Conservation (phyloP, 768 basidiomycete genomes). For the Hysterangium stoloniferum region DNA sequence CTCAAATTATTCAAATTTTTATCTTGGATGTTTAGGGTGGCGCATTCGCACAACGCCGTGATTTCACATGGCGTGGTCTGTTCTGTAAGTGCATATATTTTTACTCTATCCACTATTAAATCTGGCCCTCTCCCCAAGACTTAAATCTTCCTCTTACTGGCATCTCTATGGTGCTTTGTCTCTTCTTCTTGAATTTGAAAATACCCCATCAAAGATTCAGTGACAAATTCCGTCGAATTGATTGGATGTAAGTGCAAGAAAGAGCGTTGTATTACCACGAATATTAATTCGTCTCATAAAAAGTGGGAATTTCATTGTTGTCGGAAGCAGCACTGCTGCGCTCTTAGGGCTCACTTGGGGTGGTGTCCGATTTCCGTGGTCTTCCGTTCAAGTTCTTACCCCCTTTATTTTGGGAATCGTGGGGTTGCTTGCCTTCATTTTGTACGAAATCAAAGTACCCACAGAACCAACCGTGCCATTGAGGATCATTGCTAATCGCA, state of each 20-base stretch:
- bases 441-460: constrained; percentile 30
- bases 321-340: constrained; percentile 26
- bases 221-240: constrained; percentile 32
- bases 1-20: not conserved
- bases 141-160: constrained; percentile 34
- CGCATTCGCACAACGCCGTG: constrained; percentile 19
- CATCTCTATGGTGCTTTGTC: constrained; percentile 22
- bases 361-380: constrained; percentile 38
- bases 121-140: constrained; percentile 19
- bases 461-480: constrained; percentile 19
- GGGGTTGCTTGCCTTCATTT: constrained; percentile 31
- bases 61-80: constrained; percentile 33
- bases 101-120: not conserved
- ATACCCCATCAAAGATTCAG: constrained; percentile 26
- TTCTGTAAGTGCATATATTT: constrained; percentile 27
- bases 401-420: constrained; percentile 36
- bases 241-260: constrained; percentile 35
- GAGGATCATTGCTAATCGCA: constrained; percentile 29
- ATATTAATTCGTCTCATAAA: constrained; percentile 12
- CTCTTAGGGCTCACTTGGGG: constrained; percentile 43
- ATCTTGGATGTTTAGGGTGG: constrained; percentile 31
- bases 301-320: constrained; percentile 37
- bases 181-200: constrained; percentile 27
- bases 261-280: constrained; percentile 31
- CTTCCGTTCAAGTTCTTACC: constrained; percentile 29